Evolutionary conservation across 371 early-diverging fungal species (phyloP).

Genomic region (Rhizopus microsporus): DNA sequence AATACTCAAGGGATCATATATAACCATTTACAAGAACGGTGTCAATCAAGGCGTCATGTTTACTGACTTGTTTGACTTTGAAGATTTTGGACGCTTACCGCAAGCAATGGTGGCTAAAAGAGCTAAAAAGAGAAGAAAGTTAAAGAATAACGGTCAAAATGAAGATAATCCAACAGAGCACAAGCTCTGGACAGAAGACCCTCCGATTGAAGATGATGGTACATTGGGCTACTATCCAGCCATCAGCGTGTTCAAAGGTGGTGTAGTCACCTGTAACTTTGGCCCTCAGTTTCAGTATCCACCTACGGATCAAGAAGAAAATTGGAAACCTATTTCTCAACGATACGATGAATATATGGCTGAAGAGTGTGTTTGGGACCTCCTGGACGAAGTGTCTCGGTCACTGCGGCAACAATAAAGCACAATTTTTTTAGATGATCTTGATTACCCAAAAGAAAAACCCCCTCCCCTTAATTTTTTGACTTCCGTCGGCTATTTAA

Average conservation of each 20-base stretch:
- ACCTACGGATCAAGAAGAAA: constrained; percentile 49
- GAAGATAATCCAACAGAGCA: constrained; percentile 37
- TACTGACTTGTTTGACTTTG: constrained; percentile 57
- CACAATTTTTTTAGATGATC: not conserved
- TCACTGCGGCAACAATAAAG: constrained; percentile 20
- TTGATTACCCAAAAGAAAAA: not conserved
- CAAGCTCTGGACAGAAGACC: constrained; percentile 52
- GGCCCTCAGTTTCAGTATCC: constrained; percentile 68
- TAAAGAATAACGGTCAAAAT: constrained; percentile 26
- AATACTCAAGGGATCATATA: constrained; percentile 42
- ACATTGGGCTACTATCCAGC: constrained; percentile 72
- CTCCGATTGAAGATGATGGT: constrained; percentile 65
- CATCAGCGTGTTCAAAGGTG: constrained; percentile 67
- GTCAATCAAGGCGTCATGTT: constrained; percentile 66
- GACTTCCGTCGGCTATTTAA: not conserved
- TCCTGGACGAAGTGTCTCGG: constrained; percentile 64
- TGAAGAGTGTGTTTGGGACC: constrained; percentile 67
- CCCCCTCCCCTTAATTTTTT: constrained; percentile 7
- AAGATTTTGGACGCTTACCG: constrained; percentile 50
- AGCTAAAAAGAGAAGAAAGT: constrained; percentile 44
- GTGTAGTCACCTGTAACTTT: constrained; percentile 66
- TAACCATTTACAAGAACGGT: constrained; percentile 70
- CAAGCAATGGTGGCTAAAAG: constrained; percentile 38
- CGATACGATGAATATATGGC: constrained; percentile 63
- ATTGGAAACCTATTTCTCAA: constrained; percentile 64